Base-by-base conservation (phyloP, 495 filamentous ascomycete genomes). In the Recurvomyces mirabilis region DNA sequence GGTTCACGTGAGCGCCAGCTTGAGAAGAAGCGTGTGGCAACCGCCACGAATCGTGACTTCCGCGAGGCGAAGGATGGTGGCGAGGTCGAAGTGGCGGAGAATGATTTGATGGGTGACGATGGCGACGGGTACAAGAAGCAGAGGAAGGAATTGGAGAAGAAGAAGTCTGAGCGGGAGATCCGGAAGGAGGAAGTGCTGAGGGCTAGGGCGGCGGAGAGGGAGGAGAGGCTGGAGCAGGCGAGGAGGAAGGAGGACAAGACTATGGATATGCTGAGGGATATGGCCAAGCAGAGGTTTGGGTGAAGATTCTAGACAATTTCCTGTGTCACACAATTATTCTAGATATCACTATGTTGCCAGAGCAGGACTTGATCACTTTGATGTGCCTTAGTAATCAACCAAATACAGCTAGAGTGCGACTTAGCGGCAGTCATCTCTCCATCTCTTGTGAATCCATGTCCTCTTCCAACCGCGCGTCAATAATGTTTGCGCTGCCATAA, bases 1-100 rank as follows among this genome's bases (percentile, higher is more conserved):
- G 87, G 89, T 1, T 87, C 85, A 2, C 77, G 79, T 20, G 91
- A 93, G 61, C 76, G 89, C 7, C 74, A 77, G 42, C 69, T 98
- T 4, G 89, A 98, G 68, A 94, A 94, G 68, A 79, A 78, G 36
- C 65, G 65, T 10, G 77, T 81, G 43, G 62, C 57, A 4, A 67
- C 75, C 1, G 67, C 64, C 4, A 56, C 68, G 0, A 73, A 81
- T 63, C 60, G 67, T 5, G 63, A 62, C 15, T 84, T 81, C 49
- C 64, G 74, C 1, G 75, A 83, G 6, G 58, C 60, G 9, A 70
- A 66, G 53, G 73, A 69, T 18, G 70, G 70, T 1, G 77, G 68
- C 1, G 68, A 61, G n/a, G 61, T 54, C 11, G 81, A 82, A 41
- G 66, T 81, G 0, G 60, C 58, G 0, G 82, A 82, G 21, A 50